phyloP scores from a whole-genome alignment of 345 rosid genomes.

The Rhizophora mangle region DNA sequence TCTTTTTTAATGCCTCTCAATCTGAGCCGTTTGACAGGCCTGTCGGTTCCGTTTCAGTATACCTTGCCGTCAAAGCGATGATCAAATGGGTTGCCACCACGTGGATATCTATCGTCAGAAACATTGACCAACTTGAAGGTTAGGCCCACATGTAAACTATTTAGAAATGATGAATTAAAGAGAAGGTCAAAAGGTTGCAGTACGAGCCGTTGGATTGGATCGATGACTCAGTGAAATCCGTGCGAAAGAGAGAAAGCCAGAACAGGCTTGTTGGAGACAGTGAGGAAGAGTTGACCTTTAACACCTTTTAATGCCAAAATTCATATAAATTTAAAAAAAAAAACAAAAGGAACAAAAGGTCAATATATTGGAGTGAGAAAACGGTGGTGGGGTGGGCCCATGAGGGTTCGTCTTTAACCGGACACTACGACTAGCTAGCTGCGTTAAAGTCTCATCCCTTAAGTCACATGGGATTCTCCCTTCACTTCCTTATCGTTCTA shows the following conservation, averaged over 20 bases:
- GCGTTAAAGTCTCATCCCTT: slow-evolving; percentile 35
- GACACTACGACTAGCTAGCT: slow-evolving; percentile 32
- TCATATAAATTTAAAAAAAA: not conserved
- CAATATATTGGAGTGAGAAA: not conserved
- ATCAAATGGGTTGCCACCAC: slow-evolving; percentile 23
- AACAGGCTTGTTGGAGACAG: slow-evolving; percentile 47
- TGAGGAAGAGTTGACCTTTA: slow-evolving; percentile 55
- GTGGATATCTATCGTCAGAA: slow-evolving; percentile 20
- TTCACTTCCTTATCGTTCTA: not conserved
- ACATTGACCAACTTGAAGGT: slow-evolving; percentile 32
- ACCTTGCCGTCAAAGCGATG: slow-evolving; percentile 26
- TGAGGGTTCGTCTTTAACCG: slow-evolving; percentile 28
- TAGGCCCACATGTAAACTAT: slow-evolving; percentile 40
- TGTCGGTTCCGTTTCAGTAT: slow-evolving; percentile 22
- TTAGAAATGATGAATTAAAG: slow-evolving; percentile 10
- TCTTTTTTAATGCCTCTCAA: not conserved
- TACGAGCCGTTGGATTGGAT: slow-evolving; percentile 45
- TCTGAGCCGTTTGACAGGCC: slow-evolving; percentile 20
- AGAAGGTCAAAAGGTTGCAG: slow-evolving; percentile 40
- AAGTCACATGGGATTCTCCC: slow-evolving; percentile 45
- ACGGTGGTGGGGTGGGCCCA: slow-evolving; percentile 15
- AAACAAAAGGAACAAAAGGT: not conserved
- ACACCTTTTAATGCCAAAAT: slow-evolving; percentile 26
- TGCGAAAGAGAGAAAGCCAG: not conserved
- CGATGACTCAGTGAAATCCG: slow-evolving; percentile 21